Conservation (phyloP, 129 eudicot species). For the Ambrosia artemisiifolia region DNA sequence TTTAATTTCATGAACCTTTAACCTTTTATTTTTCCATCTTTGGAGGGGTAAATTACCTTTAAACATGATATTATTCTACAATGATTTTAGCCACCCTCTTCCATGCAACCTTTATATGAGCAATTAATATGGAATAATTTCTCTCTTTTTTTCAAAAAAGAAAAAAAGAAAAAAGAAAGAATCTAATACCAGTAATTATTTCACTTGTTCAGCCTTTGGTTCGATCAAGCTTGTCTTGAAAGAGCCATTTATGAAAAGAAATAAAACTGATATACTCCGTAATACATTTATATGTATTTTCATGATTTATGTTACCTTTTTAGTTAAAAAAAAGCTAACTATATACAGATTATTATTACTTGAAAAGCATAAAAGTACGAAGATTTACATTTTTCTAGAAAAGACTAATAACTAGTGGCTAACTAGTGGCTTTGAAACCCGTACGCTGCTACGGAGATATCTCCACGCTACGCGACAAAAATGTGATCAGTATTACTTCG, state of each 20-base stretch:
- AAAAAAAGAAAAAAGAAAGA: slow-evolving; percentile 17
- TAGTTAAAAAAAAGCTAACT: neutral
- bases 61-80: slow-evolving; percentile 36
- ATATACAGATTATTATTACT: neutral
- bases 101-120: slow-evolving; percentile 29
- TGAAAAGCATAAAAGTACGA: neutral
- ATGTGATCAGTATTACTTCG: too few species aligned
- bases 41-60: slow-evolving; percentile 17
- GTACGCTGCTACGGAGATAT: too few species aligned
- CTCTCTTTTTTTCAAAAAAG: neutral
- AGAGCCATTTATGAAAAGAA: slow-evolving; percentile 25
- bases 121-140: slow-evolving; percentile 36
- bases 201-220: slow-evolving; percentile 35
- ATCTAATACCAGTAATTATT: slow-evolving; percentile 41
- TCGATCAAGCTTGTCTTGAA: slow-evolving; percentile 35
- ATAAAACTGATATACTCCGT: slow-evolving; percentile 3
- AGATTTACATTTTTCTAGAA: neutral
- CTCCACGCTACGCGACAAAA: too few species aligned
- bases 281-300: neutral
- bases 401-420: neutral
- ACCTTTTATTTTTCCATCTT: slow-evolving; percentile 2
- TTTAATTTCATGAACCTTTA: slow-evolving; percentile 14
- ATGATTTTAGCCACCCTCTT: slow-evolving; percentile 42
- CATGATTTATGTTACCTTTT: neutral
- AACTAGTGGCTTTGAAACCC: neutral